Evolutionary conservation across 2,329 filamentous ascomycete species (phyloP).

Genomic region (Purpureocillium takamizusanense): DNA sequence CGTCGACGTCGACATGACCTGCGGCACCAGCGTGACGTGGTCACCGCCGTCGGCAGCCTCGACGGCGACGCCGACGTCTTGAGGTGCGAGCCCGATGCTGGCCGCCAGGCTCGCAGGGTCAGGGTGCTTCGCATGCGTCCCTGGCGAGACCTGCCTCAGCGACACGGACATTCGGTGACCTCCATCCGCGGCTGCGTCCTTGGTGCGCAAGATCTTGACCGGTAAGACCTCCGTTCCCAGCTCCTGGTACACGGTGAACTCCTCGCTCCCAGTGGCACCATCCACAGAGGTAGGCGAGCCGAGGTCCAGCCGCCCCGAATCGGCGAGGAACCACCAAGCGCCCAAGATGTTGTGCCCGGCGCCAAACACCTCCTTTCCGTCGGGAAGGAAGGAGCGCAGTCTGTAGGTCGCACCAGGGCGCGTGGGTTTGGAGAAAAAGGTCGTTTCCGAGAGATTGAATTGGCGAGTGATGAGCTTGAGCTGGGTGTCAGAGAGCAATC

Average conservation of each 20-base stretch:
- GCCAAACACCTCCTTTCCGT: constrained; percentile 12
- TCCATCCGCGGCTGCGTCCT: too few relatives aligned
- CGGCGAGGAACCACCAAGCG: constrained; percentile 12
- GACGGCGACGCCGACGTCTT: constrained; percentile 5
- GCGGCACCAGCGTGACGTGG: constrained; percentile 3
- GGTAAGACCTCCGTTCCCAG: constrained; percentile 5
- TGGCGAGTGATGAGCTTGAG: constrained; percentile 12
- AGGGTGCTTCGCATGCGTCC: constrained; percentile 6
- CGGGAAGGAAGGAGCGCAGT: constrained; percentile 11
- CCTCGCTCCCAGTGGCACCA: constrained; percentile 2
- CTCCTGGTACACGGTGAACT: constrained; percentile 7
- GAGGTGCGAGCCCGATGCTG: constrained; percentile 3
- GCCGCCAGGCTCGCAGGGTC: constrained; percentile 3
- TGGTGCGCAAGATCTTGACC: constrained; percentile 4
- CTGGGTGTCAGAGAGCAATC: constrained; percentile 8
- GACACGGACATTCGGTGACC: constrained; percentile 3
- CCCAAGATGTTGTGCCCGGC: constrained; percentile 14
- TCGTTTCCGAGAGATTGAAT: constrained; percentile 15
- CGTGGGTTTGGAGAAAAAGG: constrained; percentile 8
- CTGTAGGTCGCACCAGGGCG: constrained; percentile 2
- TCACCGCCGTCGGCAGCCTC: background rate
- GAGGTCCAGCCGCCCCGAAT: constrained; percentile 6
- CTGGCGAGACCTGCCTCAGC: constrained; percentile 8
- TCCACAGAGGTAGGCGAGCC: background rate
- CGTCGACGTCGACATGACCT: constrained; percentile 10